A percentile compares a stretch with the other conserved stretches of the same genome.
Evolutionary conservation across 2,329 filamentous ascomycete genomes (phyloP).

Genomic region (Tolypocladium inflatum): DNA sequence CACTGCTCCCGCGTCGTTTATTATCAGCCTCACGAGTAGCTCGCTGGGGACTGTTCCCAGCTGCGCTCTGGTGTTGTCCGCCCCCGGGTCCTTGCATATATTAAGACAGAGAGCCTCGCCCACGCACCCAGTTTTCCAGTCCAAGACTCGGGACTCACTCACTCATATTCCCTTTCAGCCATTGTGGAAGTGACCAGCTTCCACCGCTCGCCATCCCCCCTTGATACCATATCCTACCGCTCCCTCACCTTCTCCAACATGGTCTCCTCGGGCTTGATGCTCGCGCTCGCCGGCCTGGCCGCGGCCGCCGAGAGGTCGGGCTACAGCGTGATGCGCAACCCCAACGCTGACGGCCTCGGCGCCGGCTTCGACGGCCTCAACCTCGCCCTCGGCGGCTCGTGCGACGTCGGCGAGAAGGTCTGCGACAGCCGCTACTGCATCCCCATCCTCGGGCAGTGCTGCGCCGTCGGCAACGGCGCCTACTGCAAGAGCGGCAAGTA

Average conservation of each 20-base stretch:
- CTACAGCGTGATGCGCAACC: constrained; percentile 1
- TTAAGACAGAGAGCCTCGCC: neutral
- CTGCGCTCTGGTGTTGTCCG: neutral
- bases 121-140: neutral
- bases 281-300: constrained; percentile 14
- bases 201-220: neutral
- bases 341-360: constrained; percentile 9
- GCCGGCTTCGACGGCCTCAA: constrained; percentile 1
- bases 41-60: neutral
- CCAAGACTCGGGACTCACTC: neutral
- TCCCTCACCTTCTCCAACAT: constrained; percentile 7
- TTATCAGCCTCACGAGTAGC: neutral
- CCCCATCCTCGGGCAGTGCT: constrained; percentile 17
- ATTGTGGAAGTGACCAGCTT: neutral
- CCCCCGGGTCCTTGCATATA: neutral
- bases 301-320: constrained; percentile 7
- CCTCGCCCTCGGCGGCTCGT: constrained; percentile 10
- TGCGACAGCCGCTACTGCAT: constrained; percentile 22
- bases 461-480: constrained; percentile 13
- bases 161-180: neutral
- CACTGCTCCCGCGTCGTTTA: neutral
- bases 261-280: constrained; percentile 14
- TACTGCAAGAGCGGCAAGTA: constrained; percentile 21
- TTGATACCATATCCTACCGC: neutral
- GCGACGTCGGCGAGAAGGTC: constrained; percentile 9